Evolutionary conservation across 495 filamentous ascomycete genomes (phyloP).

Genomic region (Xylaria nigripes): DNA sequence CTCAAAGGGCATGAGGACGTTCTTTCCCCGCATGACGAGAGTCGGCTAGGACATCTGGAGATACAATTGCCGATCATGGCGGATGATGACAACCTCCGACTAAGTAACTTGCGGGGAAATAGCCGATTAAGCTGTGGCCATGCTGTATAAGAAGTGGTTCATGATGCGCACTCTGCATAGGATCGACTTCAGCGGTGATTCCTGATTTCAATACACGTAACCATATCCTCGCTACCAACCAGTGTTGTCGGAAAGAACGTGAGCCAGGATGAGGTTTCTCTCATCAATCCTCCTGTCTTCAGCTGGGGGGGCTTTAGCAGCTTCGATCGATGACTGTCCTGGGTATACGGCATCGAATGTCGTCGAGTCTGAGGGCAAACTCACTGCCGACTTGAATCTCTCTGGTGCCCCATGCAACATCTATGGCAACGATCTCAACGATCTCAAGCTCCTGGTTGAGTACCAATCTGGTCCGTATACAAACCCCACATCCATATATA

Average conservation of each 20-base stretch:
- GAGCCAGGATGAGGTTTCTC: constrained; percentile 9
- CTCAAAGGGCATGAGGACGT: neutral
- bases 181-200: neutral
- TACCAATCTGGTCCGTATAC: constrained; percentile 60
- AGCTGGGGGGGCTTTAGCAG: constrained; percentile 1
- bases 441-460: constrained; percentile 59
- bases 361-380: constrained; percentile 34
- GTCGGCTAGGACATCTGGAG: neutral
- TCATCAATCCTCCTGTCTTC: constrained; percentile 6
- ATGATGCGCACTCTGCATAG: neutral
- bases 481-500: neutral
- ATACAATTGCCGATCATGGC: neutral
- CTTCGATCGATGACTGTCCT: constrained; percentile 43
- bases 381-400: constrained; percentile 58
- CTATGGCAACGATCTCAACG: constrained; percentile 58
- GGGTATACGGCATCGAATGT: constrained; percentile 66
- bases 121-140: neutral
- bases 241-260: neutral
- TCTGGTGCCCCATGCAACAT: constrained; percentile 59
- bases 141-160: neutral
- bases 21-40: neutral
- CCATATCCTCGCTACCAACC: neutral
- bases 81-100: too few species aligned
- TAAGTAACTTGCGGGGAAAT: neutral
- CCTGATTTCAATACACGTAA: neutral